These are phyloP conservation scores for Candida sanyiensis DNA, from an alignment of 805 yeast species.

Conservation along the genomic window DNA sequence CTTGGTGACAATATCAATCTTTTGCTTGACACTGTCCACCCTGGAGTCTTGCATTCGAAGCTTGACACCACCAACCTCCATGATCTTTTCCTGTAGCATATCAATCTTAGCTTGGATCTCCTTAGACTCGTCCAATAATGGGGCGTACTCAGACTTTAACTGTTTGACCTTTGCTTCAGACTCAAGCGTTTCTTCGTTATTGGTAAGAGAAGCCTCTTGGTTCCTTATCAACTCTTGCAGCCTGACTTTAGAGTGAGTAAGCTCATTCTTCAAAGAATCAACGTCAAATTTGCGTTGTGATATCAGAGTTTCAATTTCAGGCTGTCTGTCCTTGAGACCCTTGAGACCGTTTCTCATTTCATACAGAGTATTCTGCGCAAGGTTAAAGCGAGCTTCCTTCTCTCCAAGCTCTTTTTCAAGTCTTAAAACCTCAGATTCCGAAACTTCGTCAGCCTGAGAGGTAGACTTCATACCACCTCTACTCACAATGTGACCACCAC, in stretches of 20 bases:
- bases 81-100: slow-evolving; percentile 64
- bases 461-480: slow-evolving; percentile 70
- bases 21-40: slow-evolving; percentile 69
- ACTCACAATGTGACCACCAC: slow-evolving; percentile 76
- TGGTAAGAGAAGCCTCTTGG: slow-evolving; percentile 19
- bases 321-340: slow-evolving; percentile 57
- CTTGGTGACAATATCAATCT: slow-evolving; percentile 52
- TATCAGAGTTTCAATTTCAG: slow-evolving; percentile 58
- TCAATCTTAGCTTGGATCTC: slow-evolving; percentile 53
- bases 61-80: slow-evolving; percentile 88
- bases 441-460: slow-evolving; percentile 35
- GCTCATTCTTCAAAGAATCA: slow-evolving; percentile 50
- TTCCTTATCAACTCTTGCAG: slow-evolving; percentile 32
- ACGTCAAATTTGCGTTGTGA: slow-evolving; percentile 60
- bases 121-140: slow-evolving; percentile 48
- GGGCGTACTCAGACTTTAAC: slow-evolving; percentile 36
- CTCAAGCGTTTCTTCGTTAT: slow-evolving; percentile 34
- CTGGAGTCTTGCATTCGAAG: slow-evolving; percentile 73
- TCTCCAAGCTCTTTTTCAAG: slow-evolving; percentile 46
- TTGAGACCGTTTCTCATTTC: slow-evolving; percentile 58
- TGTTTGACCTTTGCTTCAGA: slow-evolving; percentile 30
- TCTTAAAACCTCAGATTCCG: slow-evolving; percentile 51
- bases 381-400: slow-evolving; percentile 49
- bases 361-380: slow-evolving; percentile 42
- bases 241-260: slow-evolving; percentile 39